These are phyloP conservation scores for Papiliotrema fonsecae DNA, from an alignment of 1,284 basidiomycete species.

Conservation along the genomic window DNA sequence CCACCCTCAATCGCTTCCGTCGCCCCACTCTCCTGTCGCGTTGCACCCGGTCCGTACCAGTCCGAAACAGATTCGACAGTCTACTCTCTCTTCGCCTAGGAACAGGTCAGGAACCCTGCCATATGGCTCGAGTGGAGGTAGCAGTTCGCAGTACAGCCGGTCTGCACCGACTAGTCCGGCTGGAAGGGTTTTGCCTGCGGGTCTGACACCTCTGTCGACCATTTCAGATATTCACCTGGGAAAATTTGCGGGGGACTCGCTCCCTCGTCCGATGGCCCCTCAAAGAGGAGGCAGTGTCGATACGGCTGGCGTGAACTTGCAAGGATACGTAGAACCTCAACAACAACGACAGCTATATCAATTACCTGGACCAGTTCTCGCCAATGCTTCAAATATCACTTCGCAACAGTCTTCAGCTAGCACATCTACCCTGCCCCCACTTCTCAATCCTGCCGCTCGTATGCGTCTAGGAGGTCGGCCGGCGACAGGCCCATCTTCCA, in stretches of 20 bases:
- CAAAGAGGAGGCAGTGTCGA: not conserved
- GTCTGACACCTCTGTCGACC: conserved; percentile 14
- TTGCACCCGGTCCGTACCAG: too few relatives aligned
- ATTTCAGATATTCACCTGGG: conserved; percentile 16
- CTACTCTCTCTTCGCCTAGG: too few relatives aligned
- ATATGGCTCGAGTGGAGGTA: too few relatives aligned
- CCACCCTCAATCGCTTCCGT: too few relatives aligned
- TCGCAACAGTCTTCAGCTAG: not conserved
- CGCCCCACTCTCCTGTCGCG: too few relatives aligned
- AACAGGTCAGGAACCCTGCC: too few relatives aligned
- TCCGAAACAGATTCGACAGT: too few relatives aligned
- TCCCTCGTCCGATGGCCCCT: not conserved
- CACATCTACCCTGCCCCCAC: conserved; percentile 1
- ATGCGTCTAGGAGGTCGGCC: not conserved
- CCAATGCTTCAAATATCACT: not conserved
- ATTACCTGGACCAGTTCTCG: not conserved
- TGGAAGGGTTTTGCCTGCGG: conserved; percentile 2
- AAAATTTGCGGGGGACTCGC: not conserved
- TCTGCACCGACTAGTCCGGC: conserved; percentile 25
- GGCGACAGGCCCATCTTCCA: conserved; percentile 6
- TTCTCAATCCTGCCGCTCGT: not conserved
- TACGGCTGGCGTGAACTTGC: not conserved
- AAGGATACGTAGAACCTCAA: too few relatives aligned
- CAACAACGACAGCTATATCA: not conserved
- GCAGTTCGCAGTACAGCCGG: too few relatives aligned